Base-by-base conservation (phyloP, 192 early-diverging fungal genomes). In the Coemansia sp. region DNA sequence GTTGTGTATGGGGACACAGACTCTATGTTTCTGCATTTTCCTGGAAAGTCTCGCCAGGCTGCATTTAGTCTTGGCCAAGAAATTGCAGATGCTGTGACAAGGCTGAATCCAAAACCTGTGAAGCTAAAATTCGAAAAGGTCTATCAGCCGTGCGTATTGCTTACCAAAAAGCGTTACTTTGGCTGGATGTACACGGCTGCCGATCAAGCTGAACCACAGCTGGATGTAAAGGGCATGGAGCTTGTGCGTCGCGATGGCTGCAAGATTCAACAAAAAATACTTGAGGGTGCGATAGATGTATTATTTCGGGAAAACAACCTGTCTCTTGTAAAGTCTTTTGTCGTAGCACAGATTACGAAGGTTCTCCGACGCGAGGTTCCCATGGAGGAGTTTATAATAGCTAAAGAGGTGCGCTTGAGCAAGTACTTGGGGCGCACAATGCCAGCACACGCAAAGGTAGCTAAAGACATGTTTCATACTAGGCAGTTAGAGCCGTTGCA, bases 1-100 rank as follows among this genome's bases (percentile, higher is more conserved):
- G 95, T 98, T 2, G 93, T 97, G 0, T 97, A 97, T 76, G 95
- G 95, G 0, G 96, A 98, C 69, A 98, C 96, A 0, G 96, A 97
- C 79, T 91, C 90, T 68, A 75, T 98, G 59, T 98, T 98, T 88
- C 86, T 97, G 5, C 80, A 85, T 52, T 63, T 90, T 42, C 89
- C 88, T 12, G 93, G 92, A 11, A 75, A 74, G 39, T 88, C 88
- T 3, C 85, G 89, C 38, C 83, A 87, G 43, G 70, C 87, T 21
- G 96, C 96, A 0, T 94, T 95, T 74, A 69, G 79, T n/a, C 83
- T 94, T 69, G 96, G 93, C 3, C 82, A 87, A 1, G 91, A 92
- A 56, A 96, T 98, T 45, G 89, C 93, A 1, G 79, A 88, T 12
- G 86, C 83, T 0, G 85, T 97, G 45, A 95, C 95, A 0, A 57